These are phyloP conservation scores for Spinellus fusiger DNA, from an alignment of 192 early-diverging fungal species.

Conservation along the genomic window DNA sequence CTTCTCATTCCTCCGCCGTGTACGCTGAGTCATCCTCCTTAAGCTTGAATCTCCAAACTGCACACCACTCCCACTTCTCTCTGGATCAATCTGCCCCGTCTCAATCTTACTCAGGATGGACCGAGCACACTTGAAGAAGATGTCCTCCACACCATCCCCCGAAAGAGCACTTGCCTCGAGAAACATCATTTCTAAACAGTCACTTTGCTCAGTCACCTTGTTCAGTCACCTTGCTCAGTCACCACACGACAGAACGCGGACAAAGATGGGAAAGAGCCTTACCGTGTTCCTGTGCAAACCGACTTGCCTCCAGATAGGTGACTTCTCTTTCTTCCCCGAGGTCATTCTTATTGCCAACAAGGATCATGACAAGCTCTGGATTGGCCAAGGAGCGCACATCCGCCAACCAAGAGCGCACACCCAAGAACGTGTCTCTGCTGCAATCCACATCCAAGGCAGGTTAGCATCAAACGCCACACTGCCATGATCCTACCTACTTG, in stretches of 20 bases:
- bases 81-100: conserved; percentile 51
- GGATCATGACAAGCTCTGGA: conserved; percentile 58
- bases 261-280: not conserved
- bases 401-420: conserved; percentile 58
- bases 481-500: conserved; percentile 37
- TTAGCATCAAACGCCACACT: conserved; percentile 1
- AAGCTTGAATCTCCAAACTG: conserved; percentile 49
- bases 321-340: conserved; percentile 45
- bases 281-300: conserved; percentile 46
- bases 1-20: conserved; percentile 34
- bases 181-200: conserved; percentile 47
- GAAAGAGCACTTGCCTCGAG: conserved; percentile 53
- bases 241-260: not conserved
- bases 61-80: conserved; percentile 44
- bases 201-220: not conserved
- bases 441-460: not conserved
- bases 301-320: conserved; percentile 45
- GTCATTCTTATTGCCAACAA: conserved; percentile 71
- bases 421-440: conserved; percentile 54
- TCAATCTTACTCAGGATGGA: conserved; percentile 49
- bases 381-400: conserved; percentile 63
- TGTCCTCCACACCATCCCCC: conserved; percentile 52
- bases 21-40: conserved; percentile 46
- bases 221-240: conserved; percentile 1
- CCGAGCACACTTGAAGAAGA: conserved; percentile 46